Evolutionary conservation across 169 alveolate species (phyloP), one percentile per base, ranked within the genome.

Genomic region (Plasmodium gonderi): DNA sequence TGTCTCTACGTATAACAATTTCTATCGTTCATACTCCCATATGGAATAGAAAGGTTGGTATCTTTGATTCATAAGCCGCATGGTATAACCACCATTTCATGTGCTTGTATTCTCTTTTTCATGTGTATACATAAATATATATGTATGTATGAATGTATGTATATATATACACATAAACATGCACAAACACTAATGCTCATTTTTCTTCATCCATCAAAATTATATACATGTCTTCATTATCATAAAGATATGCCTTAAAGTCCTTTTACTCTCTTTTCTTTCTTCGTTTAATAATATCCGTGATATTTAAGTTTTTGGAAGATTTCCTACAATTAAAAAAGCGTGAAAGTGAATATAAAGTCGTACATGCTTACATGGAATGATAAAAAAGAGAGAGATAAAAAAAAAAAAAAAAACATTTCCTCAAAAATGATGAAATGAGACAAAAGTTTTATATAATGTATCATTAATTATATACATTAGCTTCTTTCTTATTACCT

Each of bases 211-310:
- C 5, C 26, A 60, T 60, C 36, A 60, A n/a, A n/a, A 60, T 60
- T 60, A 60, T 60, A 23, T 36, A 20, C 6, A 60, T 60, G 72
- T 36, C 17, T 23, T 60, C 26, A 29, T 60, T 60, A 29, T 60
- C 11, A 36, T 60, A 60, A 2, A 17, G 17, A 20, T 20, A 60
- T 20, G 12, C 29, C 8, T 7, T 75, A 38, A 20, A 8, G 81
- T 75, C 51, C 67, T 36, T 17, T 36, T 45, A 11, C 33, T 9
- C 26, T 74, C 51, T n/a, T 74, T 38, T 36, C 26, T 12, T 74
- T 26, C 14, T 74, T 74, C 33, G 51, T 31, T 79, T 79, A 79
- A 36, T 79, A 79, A 79, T 79, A 79, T 79, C 90, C 90, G 67
- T 79, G 90, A 40, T 79, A 49, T 60, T 51, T 79, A 33, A 79